These are phyloP conservation scores for Macrotyloma uniflorum DNA, from an alignment of 306 rosid genomes.

Conservation along the genomic window DNA sequence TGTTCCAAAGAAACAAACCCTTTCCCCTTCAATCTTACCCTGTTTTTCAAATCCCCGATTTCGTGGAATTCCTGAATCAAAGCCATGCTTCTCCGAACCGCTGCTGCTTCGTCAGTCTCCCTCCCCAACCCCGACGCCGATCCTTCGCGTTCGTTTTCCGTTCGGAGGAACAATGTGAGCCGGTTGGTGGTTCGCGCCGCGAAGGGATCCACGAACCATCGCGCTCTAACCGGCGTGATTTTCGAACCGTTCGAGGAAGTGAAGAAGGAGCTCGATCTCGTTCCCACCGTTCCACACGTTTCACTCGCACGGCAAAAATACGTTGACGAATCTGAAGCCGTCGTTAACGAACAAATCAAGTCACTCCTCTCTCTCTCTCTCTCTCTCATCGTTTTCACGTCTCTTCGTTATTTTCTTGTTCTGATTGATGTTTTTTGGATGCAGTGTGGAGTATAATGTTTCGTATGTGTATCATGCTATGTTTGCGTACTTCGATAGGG, in stretches of 20 bases:
- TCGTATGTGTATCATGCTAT: conserved; percentile 90
- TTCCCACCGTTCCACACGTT: conserved; percentile 67
- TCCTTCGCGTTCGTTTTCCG: conserved; percentile 26
- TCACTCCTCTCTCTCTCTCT: background rate
- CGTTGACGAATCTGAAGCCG: conserved; percentile 61
- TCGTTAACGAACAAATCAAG: conserved; percentile 96
- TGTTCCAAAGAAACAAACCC: background rate
- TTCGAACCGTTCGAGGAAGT: conserved; percentile 96
- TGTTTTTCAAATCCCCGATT: background rate
- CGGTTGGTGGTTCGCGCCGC: conserved; percentile 53
- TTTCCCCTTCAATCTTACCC: background rate
- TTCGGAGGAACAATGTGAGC: conserved; percentile 23
- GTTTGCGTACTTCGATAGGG: conserved; percentile 96
- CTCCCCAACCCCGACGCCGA: conserved; percentile 41
- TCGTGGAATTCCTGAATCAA: background rate
- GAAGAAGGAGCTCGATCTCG: conserved; percentile 89
- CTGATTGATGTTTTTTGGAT: background rate
- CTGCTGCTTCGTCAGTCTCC: conserved; percentile 45
- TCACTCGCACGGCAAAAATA: conserved; percentile 89
- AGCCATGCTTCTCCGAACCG: conserved; percentile 61
- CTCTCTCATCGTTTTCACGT: background rate
- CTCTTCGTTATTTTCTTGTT: background rate
- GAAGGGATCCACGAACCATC: conserved; percentile 48
- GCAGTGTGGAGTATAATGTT: conserved; percentile 96
- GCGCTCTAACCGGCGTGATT: conserved; percentile 71